Evolutionary conservation across 208 protist genomes (phyloP), one percentile per base, ranked within the genome.

Genomic region (Vickermania ingenoplastis): DNA sequence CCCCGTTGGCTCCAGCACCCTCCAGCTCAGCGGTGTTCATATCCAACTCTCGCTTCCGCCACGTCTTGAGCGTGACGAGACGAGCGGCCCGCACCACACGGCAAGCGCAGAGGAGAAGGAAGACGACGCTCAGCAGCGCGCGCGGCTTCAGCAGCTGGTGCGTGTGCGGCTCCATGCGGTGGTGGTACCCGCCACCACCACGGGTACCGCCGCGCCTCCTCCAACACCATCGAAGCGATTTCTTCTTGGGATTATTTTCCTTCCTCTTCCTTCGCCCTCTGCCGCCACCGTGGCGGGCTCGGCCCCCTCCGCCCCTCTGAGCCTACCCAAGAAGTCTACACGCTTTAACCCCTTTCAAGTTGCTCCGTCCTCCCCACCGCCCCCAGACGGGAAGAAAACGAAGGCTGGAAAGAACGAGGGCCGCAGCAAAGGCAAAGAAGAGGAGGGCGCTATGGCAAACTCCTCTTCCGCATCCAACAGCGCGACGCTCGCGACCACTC

Each of bases 1-100:
- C 31, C 66, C 66, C 14, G 41, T 71, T 45, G 66, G 66, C 2
- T 48, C 53, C 0, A 57, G 26, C n/a, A 71, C 66, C 4, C 29
- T 71, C 26, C 66, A 71, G 53, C 3, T 71, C 26, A 71, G 59
- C 23, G 66, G 66, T 2, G 59, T 59, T 5, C 53, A 66, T 7
- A 41, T 66, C 5, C 45, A 49, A 57, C 52, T 70, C 2, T 17
- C 21, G 51, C 51, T 27, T 5, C 51, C 24, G 21, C n/a, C 51
- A n/a, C 13, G 11, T 22, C 21, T 55, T 5, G 11, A 55, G 51
- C 7, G 36, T 7, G 36, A 45, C 36, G 36, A 45, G 36, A 45
- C 36, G 36, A 45, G 11, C 11, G 36, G 17, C 36, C n/a, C n/a
- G n/a, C n/a, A n/a, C n/a, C n/a, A n/a, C n/a, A n/a, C n/a, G n/a